Base-by-base conservation (phyloP, 495 filamentous ascomycete species). In the Patellaria atrata region DNA sequence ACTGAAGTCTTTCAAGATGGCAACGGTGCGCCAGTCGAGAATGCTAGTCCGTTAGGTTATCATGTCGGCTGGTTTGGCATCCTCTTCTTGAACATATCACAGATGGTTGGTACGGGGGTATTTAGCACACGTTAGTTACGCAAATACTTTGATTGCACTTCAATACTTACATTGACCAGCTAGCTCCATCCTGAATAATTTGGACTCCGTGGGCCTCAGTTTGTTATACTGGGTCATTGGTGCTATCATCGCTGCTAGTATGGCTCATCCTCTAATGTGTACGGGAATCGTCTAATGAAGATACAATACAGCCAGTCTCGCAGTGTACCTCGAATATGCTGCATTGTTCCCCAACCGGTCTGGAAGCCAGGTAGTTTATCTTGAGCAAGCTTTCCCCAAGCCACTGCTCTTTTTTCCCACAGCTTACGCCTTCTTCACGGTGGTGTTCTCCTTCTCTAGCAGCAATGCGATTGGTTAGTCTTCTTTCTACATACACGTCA, bases 41-140 rank as follows among this genome's bases (percentile, higher is more conserved):
- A 41, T 11, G 20, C 35, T 24, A 28, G 30, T 32, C 36, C 36
- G 14, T 16, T 40, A 26, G 30, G 30, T 3, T 41, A 35, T 15
- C 38, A 35, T 15, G 30, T 41, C 31, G 30, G 38, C 15, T 41
- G 38, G 38, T 17, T 22, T 27, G 31, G 38, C 11, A 35, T 41
- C 12, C 24, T 41, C 5, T 41, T 35, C 31, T 20, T 35, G 23
- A 41, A 41, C 16, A 20, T 41, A 9, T 34, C 30, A n/a, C 30
- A 41, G 22, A 41, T 41, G 38, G 18, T 41, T 15, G 38, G 38
- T 21, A 41, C 38, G 9, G 38, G 38, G 30, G 38, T 41, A 9
- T 35, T 41, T 13, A 41, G 30, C 23, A 35, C 30, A 13, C 30
- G 38, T 41, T 6, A 38, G 35, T 38, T 23, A 3, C n/a, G n/a